A percentile compares a stretch with the other conserved stretches of the same genome.
Evolutionary conservation across 2,329 filamentous ascomycete genomes (phyloP).

Genomic region (Fusarium subglutinans): DNA sequence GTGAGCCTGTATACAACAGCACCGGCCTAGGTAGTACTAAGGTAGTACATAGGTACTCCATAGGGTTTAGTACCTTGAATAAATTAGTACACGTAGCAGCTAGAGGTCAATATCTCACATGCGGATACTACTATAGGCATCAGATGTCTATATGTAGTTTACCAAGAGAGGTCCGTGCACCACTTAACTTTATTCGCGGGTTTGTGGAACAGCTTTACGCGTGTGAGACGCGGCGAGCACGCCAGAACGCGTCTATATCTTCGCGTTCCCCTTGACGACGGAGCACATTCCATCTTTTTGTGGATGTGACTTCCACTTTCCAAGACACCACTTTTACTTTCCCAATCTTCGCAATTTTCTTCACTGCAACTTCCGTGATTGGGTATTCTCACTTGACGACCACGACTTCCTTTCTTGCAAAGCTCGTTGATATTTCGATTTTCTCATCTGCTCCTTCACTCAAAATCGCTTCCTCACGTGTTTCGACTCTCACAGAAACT

Average conservation of each 20-base stretch:
- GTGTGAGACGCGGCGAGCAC: background rate
- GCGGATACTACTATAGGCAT: background rate
- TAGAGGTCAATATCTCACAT: background rate
- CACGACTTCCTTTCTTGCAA: slow-evolving; percentile 6
- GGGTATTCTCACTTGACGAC: background rate
- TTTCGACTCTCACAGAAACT: background rate
- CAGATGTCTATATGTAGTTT: background rate
- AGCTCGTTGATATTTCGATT: background rate
- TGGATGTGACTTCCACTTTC: slow-evolving; percentile 9
- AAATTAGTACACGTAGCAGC: background rate
- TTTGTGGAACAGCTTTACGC: slow-evolving; percentile 15
- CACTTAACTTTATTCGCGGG: background rate
- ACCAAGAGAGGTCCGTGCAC: background rate
- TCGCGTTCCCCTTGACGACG: slow-evolving; percentile 35
- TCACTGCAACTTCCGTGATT: slow-evolving; percentile 5
- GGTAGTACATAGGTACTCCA: background rate
- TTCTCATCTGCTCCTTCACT: slow-evolving; percentile 1
- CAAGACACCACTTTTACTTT: slow-evolving; percentile 16
- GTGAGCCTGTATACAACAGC: background rate
- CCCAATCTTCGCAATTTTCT: background rate
- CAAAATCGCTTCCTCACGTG: background rate
- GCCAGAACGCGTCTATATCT: slow-evolving; percentile 3
- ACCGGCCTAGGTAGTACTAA: background rate
- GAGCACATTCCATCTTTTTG: slow-evolving; percentile 20
- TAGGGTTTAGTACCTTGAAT: background rate